phyloP scores from a whole-genome alignment of 805 yeast species.

The Starmera dryadoides region DNA sequence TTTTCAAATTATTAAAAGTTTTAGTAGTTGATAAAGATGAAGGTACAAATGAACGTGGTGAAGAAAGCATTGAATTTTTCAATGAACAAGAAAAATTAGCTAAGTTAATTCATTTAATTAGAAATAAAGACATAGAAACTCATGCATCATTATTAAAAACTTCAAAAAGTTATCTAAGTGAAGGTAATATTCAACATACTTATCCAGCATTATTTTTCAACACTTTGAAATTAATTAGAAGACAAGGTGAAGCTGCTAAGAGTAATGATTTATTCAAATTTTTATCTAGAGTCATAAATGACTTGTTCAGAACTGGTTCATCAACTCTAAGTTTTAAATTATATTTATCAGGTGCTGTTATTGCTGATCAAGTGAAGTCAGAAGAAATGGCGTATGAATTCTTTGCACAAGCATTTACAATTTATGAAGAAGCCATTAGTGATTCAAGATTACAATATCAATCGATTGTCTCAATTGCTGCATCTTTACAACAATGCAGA shows the following conservation, averaged over 20 bases:
- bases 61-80: slow-evolving; percentile 29
- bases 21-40: slow-evolving; percentile 34
- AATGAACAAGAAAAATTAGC: slow-evolving; percentile 56
- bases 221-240: slow-evolving; percentile 53
- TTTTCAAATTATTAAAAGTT: slow-evolving; percentile 51
- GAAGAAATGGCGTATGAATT: slow-evolving; percentile 80
- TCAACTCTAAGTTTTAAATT: slow-evolving; percentile 32
- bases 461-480: slow-evolving; percentile 41
- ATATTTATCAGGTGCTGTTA: slow-evolving; percentile 58
- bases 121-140: slow-evolving; percentile 35
- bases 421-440: slow-evolving; percentile 62
- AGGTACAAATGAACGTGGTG: slow-evolving; percentile 11
- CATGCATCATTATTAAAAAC: slow-evolving; percentile 38
- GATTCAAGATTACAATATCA: slow-evolving; percentile 49
- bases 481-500: slow-evolving; percentile 44
- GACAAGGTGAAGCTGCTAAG: slow-evolving; percentile 22
- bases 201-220: slow-evolving; percentile 70
- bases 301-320: slow-evolving; percentile 40
- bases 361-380: slow-evolving; percentile 71
- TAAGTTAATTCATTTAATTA: slow-evolving; percentile 59
- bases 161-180: slow-evolving; percentile 41
- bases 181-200: slow-evolving; percentile 58
- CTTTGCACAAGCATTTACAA: slow-evolving; percentile 78
- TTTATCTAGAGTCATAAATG: slow-evolving; percentile 61
- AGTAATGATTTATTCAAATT: slow-evolving; percentile 53